Evolutionary conservation across 352 stramenopile species (phyloP).

Genomic region (Globisporangium megalacanthum): DNA sequence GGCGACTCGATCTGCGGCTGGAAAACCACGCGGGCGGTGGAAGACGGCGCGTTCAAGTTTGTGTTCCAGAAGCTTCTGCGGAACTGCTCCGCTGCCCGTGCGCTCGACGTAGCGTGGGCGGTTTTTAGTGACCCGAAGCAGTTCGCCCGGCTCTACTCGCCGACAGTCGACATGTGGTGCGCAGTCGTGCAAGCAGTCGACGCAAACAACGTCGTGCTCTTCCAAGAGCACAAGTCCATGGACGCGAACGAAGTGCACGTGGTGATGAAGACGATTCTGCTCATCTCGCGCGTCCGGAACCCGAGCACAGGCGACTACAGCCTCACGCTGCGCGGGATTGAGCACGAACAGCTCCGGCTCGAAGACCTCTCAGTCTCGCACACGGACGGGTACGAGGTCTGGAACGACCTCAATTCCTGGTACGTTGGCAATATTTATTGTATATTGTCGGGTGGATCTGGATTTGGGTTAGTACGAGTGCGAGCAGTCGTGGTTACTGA

Average conservation of each 20-base stretch:
- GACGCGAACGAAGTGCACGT: conserved; percentile 8
- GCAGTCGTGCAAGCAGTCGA: conserved; percentile 14
- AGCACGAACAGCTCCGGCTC: conserved; percentile 12
- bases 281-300: conserved; percentile 8
- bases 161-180: conserved; percentile 13
- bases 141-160: conserved; percentile 14
- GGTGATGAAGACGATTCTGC: conserved; percentile 17
- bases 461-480: no score
- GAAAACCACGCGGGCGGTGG: conserved; percentile 9
- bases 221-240: conserved; percentile 16
- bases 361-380: conserved; percentile 12
- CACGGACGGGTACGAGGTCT: conserved; percentile 13
- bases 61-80: conserved; percentile 13
- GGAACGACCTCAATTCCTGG: conserved; percentile 18
- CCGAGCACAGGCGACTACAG: neutral
- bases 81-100: neutral
- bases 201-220: conserved; percentile 16
- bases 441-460: no score
- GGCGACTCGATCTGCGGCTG: conserved; percentile 11
- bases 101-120: conserved; percentile 9
- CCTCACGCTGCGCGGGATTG: conserved; percentile 10
- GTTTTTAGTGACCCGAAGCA: conserved; percentile 8
- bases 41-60: conserved; percentile 17
- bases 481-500: neutral
- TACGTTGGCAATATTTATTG: neutral